Evolutionary conservation across 768 basidiomycete genomes (phyloP).

Genomic region (Phlebiopsis flavidoalba): DNA sequence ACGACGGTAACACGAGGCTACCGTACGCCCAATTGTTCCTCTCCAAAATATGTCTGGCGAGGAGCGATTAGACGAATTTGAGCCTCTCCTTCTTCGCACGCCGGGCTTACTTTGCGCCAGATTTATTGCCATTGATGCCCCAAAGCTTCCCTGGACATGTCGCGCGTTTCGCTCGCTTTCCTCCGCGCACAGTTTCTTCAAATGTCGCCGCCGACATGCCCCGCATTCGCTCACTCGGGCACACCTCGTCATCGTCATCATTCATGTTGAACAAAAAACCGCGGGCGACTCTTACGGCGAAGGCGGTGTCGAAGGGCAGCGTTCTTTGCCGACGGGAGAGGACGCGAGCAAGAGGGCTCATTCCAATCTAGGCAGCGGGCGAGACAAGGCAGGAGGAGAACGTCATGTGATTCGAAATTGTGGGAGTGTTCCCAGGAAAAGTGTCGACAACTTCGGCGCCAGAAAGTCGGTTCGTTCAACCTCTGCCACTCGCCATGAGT

Average conservation of each 20-base stretch:
- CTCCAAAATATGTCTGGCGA: neutral
- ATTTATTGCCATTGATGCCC: neutral
- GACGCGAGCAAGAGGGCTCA: neutral
- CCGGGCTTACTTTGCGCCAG: neutral
- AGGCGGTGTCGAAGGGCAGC: too few relatives aligned
- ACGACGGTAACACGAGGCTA: neutral
- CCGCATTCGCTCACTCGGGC: neutral
- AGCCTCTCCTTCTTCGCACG: neutral
- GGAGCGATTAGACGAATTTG: neutral
- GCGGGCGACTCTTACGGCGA: neutral
- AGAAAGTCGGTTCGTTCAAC: neutral
- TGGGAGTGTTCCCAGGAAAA: neutral
- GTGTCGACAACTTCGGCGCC: neutral
- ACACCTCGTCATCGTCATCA: neutral
- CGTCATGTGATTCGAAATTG: neutral
- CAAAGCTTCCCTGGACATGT: neutral
- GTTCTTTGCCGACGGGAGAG: neutral
- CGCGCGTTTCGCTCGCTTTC: neutral
- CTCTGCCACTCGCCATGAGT: conserved; percentile 7
- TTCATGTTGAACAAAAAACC: neutral
- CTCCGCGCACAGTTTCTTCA: neutral
- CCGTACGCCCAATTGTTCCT: neutral
- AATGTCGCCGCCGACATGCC: neutral
- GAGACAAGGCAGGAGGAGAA: neutral
- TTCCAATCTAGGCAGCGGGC: neutral